Percentiles rank a stretch among this genome's conserved stretches.
Evolutionary conservation across 208 protist genomes (phyloP).

Genomic region (Leishmania mexicana): DNA sequence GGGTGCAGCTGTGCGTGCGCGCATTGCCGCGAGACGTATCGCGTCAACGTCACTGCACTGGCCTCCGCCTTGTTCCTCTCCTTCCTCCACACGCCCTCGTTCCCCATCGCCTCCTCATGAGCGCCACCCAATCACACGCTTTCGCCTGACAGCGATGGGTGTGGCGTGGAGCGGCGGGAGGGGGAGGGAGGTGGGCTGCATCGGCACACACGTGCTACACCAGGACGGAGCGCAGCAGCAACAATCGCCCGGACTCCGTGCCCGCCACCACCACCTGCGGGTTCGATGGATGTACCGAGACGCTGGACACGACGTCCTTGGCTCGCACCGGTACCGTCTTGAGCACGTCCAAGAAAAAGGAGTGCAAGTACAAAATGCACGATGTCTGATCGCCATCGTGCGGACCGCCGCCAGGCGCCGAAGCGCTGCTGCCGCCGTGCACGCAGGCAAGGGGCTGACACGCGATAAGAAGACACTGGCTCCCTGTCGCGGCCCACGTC

Average conservation of each 20-base stretch:
- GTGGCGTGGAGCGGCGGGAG: background rate
- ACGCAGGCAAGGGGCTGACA: conserved; percentile 29
- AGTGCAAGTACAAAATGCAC: conserved; percentile 71
- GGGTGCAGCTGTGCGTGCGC: background rate
- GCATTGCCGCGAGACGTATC: background rate
- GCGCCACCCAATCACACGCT: background rate
- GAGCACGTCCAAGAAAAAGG: conserved; percentile 64
- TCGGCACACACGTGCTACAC: background rate
- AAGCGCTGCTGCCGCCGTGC: background rate
- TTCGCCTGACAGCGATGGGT: background rate
- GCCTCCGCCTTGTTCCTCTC: background rate
- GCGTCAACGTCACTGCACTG: background rate
- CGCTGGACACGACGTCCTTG: conserved; percentile 30
- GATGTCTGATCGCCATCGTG: background rate
- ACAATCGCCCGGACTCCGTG: conserved; percentile 24
- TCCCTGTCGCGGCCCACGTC: conserved; percentile 60
- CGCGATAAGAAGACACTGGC: conserved; percentile 74
- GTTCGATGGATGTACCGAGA: conserved; percentile 65
- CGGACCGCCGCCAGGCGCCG: background rate
- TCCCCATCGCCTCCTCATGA: background rate
- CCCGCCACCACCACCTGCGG: conserved; percentile 75
- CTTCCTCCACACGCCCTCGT: background rate
- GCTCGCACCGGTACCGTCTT: conserved; percentile 54
- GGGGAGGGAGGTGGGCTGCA: background rate
- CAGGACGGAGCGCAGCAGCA: conserved; percentile 20